Percentiles rank a stretch among this genome's conserved stretches.
These are phyloP conservation scores for Pleurotus cornucopiae DNA, from an alignment of 768 basidiomycete genomes.

Conservation along the genomic window DNA sequence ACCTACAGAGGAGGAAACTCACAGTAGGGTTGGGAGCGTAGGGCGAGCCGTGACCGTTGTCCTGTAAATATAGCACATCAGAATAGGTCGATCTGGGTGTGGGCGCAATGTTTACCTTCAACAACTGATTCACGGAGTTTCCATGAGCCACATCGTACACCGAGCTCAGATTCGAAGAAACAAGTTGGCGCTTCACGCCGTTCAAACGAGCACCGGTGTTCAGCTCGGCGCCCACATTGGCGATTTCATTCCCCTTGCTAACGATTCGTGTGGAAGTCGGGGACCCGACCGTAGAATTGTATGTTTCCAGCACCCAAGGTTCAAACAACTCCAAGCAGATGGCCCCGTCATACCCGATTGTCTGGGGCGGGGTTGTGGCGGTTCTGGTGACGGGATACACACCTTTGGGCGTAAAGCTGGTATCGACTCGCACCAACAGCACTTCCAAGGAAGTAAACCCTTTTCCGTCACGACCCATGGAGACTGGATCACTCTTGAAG, in stretches of 20 bases:
- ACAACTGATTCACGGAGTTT: constrained; percentile 32
- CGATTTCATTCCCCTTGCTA: constrained; percentile 19
- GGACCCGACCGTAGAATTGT: constrained; percentile 20
- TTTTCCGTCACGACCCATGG: constrained; percentile 13
- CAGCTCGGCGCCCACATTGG: constrained; percentile 19
- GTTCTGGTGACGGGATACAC: constrained; percentile 13
- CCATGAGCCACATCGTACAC: constrained; percentile 29
- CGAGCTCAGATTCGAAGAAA: constrained; percentile 22
- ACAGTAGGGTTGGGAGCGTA: constrained; percentile 40
- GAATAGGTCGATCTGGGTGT: not conserved
- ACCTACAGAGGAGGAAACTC: not conserved
- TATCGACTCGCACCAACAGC: constrained; percentile 17
- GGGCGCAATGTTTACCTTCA: constrained; percentile 20
- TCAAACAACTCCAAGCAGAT: constrained; percentile 15
- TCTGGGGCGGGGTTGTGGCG: not conserved
- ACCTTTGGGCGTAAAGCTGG: constrained; percentile 18
- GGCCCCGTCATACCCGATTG: constrained; percentile 13
- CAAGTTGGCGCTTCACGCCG: constrained; percentile 20
- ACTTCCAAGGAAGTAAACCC: constrained; percentile 18
- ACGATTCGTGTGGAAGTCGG: constrained; percentile 28
- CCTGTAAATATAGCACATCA: constrained; percentile 16
- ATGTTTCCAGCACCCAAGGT: constrained; percentile 12
- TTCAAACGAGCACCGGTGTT: constrained; percentile 16
- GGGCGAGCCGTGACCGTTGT: constrained; percentile 31
- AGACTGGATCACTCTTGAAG: constrained; percentile 16